Base-by-base conservation (phyloP, 371 early-diverging fungal genomes). In the Rhizopus arrhizus region DNA sequence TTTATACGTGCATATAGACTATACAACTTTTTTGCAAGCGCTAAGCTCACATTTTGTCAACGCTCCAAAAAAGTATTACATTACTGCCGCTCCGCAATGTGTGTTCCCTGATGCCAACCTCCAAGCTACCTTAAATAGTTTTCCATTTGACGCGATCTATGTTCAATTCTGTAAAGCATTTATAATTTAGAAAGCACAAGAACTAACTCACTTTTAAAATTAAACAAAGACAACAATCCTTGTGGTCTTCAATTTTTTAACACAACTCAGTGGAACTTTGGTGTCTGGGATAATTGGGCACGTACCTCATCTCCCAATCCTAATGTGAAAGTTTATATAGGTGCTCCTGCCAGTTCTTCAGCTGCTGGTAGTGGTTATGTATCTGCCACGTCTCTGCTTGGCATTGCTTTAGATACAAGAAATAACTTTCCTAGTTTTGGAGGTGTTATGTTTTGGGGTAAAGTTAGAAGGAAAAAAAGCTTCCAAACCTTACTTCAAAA, bases 81-180 rank as follows among this genome's bases (percentile, higher is more conserved):
- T 89, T n/a, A 81, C 90, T 0, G 85, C 86, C 35, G 89, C 91
- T 5, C 91, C 91, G 3, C 90, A 90, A 61, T 90, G 91, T 56
- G 86, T 84, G 0, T 91, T 77, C 62, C 90, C 90, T 11, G 91
- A 90, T 58, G 72, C 76, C 2, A 83, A 82, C 12, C 69, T 89
- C 28, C 78, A 78, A 33, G 46, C 69, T 0, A 76, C 85, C 0
- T 64, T 89, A 10, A 83, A 83, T 56, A 48, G 35, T 5, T 78
- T 77, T 3, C 81, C 85, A 65, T 78, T 91, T 50, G 91, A 91
- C 69, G 78, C 87, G 66, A 76, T 90, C 10, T 87, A 73, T 59
- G 85, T 89, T 5, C 91, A 90, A 65, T 90, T 88, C 66, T 90
- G 78, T 78, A 72, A 66, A 70, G 64, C 5, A n/a, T 3, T 22